Base-by-base conservation (phyloP, 2,329 filamentous ascomycete genomes). In the Ceratocystis alfenasii region DNA sequence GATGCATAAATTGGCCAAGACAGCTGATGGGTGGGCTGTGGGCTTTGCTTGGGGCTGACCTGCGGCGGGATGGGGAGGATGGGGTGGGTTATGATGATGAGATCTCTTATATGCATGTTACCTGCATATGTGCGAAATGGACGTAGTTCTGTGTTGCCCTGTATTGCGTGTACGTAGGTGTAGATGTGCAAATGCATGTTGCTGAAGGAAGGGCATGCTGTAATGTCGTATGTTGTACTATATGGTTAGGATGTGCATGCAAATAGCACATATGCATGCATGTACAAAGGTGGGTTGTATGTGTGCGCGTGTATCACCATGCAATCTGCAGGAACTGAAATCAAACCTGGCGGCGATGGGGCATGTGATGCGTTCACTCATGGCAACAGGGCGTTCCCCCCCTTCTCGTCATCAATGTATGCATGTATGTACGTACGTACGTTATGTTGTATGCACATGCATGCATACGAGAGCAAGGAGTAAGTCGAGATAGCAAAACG, bases 91-190 rank as follows among this genome's bases (percentile, higher is more conserved):
- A 36, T 36, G 17, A 59, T 59, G 55, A 59, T 59, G 55, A 59
- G 55, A 59, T 59, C 55, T 36, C 55, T 36, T 36, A 59, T 59
- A 36, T 59, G 55, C 55, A 59, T 59, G 55, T n/a, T n/a, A 59
- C 28, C 22, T 30, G 55, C 55, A 59, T 17, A 33, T 59, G 22
- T 53, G 48, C 48, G 48, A 53, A 53, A 53, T 53, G 22, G 48
- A 41, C 36, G 36, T 41, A 12, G 36, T 41, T 41, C 12, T 41
- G 46, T 20, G 7, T 50, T 50, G 46, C 46, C 20, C 22, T 33
- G 10, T 8, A 8, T 20, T 53, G 48, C 48, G 48, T 53, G 20
- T 50, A 48, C 45, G 1, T 28, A 25, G 22, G 48, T 15, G 12
- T 53, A 6, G 20, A 12, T 28, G 12, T 53, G 22, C 36, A 15